A percentile compares a stretch with the other conserved stretches of the same genome.
These are phyloP conservation scores for Magnolia officinalis DNA, from an alignment of 164 flowering plant species.

Conservation along the genomic window DNA sequence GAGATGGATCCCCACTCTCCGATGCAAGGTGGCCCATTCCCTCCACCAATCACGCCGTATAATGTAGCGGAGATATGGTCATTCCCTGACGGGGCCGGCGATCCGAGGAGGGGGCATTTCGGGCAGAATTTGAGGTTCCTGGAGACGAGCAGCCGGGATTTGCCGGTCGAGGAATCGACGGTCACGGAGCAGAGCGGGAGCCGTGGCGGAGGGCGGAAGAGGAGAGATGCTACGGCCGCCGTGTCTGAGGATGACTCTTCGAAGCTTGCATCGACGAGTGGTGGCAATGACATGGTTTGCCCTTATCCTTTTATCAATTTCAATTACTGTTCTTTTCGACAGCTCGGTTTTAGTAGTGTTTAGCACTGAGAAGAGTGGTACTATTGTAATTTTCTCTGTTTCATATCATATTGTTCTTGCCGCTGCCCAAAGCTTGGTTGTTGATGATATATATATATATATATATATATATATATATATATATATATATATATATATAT, in stretches of 20 bases:
- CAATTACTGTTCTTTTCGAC: not conserved
- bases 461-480: no score
- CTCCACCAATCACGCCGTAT: slow-evolving; percentile 48
- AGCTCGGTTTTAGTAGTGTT: not conserved
- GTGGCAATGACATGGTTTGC: slow-evolving; percentile 42
- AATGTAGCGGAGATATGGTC: slow-evolving; percentile 74
- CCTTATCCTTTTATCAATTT: not conserved
- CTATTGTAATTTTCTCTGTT: not conserved
- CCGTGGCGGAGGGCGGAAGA: slow-evolving; percentile 25
- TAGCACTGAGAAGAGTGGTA: not conserved
- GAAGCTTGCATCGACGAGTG: slow-evolving; percentile 43
- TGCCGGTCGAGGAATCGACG: slow-evolving; percentile 55
- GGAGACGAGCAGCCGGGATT: slow-evolving; percentile 35
- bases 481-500: no score
- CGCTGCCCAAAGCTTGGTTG: not conserved
- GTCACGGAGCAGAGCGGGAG: slow-evolving; percentile 60
- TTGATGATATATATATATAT: no score
- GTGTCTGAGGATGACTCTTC: slow-evolving; percentile 48
- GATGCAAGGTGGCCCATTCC: slow-evolving; percentile 52
- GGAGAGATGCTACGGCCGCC: slow-evolving; percentile 32
- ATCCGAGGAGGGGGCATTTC: slow-evolving; percentile 29
- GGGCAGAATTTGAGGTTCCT: slow-evolving; percentile 25
- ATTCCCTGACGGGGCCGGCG: slow-evolving; percentile 19
- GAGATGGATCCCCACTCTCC: slow-evolving; percentile 70
- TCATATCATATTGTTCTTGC: not conserved